A percentile compares a stretch with the other conserved stretches of the same genome.
These are phyloP conservation scores for Penicillium pulvis DNA, from an alignment of 495 filamentous ascomycete species.

Conservation along the genomic window DNA sequence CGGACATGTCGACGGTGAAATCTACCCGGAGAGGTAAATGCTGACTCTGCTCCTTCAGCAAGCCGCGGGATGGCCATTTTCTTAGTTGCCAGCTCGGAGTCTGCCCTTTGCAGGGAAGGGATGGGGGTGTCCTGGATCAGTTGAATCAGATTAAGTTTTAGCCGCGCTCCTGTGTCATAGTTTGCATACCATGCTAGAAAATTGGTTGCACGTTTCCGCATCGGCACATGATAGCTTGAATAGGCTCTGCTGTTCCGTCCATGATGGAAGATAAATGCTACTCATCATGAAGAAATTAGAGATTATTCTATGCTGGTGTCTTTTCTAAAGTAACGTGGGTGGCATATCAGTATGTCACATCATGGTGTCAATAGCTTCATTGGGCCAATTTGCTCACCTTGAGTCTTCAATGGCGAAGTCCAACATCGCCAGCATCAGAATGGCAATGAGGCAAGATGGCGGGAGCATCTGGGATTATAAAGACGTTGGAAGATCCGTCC, in stretches of 20 bases:
- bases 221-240: constrained; percentile 36
- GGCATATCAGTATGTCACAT: not conserved
- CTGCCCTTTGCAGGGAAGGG: constrained; percentile 20
- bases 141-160: not conserved
- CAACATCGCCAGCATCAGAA: not conserved
- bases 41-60: constrained; percentile 42
- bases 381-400: not conserved
- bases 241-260: constrained; percentile 33
- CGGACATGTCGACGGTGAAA: constrained; percentile 47
- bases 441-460: constrained; percentile 5
- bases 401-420: not conserved
- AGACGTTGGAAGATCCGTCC: constrained; percentile 11
- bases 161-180: not conserved
- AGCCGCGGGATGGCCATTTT: constrained; percentile 49
- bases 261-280: constrained; percentile 29
- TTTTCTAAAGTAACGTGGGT: not conserved
- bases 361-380: not conserved
- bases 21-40: constrained; percentile 38
- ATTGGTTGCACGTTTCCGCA: constrained; percentile 32
- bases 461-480: constrained; percentile 18
- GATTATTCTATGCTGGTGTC: not conserved
- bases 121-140: constrained; percentile 26
- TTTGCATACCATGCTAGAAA: constrained; percentile 30
- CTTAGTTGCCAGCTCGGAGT: constrained; percentile 25
- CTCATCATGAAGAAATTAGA: constrained; percentile 25